Base-by-base conservation (phyloP, 305 asterid genomes). In the Rubia peregrina region DNA sequence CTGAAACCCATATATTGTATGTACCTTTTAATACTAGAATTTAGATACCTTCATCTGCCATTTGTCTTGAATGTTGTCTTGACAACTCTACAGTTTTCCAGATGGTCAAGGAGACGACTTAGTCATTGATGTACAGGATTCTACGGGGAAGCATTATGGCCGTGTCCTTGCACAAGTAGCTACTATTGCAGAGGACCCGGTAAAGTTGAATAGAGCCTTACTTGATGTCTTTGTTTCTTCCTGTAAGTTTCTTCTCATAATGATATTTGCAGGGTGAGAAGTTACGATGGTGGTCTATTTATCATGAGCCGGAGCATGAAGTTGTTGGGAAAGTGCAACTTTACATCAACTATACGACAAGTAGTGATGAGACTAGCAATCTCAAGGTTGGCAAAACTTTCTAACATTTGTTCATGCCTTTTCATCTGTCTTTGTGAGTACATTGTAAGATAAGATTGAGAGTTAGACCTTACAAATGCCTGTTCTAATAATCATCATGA, bases 121-220 rank as follows among this genome's bases (percentile, higher is more conserved):
- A 36, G 69, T 84, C 26, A 72, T 84, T 46, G 88, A 84, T 75
- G 82, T 84, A 53, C 75, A 67, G 73, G 86, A 84, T 78, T 82
- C 86, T 71, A 78, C 71, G 59, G 88, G 88, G 59, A 78, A 78
- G 57, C 86, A 80, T 43, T 82, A 71, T 70, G 88, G 88, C 3
- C 88, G 85, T 66, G 86, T 84, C 21, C 78, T 82, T 68, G 88
- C 84, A 56, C 88, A 84, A 82, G 80, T 84, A 61, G 88, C 86
- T 62, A 73, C 83, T 68, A 84, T 84, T 80, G 83, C 86, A 51
- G 88, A 84, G 62, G 86, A 84, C 74, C 82, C 77, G 64, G 88
- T 84, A 68, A 76, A 67, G 64, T 53, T 61, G 36, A 36, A 42
- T 53, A 65, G 49, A 48, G 61, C 68, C 53, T 70, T 43, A 38